Evolutionary conservation across 805 yeast genomes (phyloP).

Genomic region (Candida ponderosae): DNA sequence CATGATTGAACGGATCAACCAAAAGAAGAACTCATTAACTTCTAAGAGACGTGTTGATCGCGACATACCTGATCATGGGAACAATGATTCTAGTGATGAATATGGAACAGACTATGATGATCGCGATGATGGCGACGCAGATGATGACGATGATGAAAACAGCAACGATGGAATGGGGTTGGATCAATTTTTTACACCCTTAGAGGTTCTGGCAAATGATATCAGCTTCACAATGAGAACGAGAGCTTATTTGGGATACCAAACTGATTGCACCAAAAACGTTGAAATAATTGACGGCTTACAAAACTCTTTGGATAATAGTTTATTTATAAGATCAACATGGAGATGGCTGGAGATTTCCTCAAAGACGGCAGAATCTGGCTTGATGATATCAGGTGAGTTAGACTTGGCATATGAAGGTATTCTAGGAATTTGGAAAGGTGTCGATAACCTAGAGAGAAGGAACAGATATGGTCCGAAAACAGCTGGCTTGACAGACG

Average conservation of each 20-base stretch:
- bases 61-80: slow-evolving; percentile 9
- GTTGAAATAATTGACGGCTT: slow-evolving; percentile 48
- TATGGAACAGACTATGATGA: slow-evolving; percentile 1
- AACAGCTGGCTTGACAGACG: slow-evolving; percentile 24
- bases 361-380: slow-evolving; percentile 51
- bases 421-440: slow-evolving; percentile 85
- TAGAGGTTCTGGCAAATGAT: slow-evolving; percentile 56
- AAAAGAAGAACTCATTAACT: not conserved
- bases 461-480: slow-evolving; percentile 37
- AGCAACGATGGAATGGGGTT: slow-evolving; percentile 11
- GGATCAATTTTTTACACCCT: slow-evolving; percentile 22
- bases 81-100: slow-evolving; percentile 3
- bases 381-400: slow-evolving; percentile 59
- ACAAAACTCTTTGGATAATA: slow-evolving; percentile 40
- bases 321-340: slow-evolving; percentile 58
- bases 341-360: slow-evolving; percentile 91
- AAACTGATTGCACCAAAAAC: slow-evolving; percentile 58
- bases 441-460: slow-evolving; percentile 42
- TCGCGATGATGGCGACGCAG: slow-evolving; percentile 12
- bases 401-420: slow-evolving; percentile 85
- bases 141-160: slow-evolving; percentile 14
- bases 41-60: slow-evolving; percentile 13
- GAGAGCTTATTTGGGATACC: slow-evolving; percentile 70
- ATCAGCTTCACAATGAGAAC: slow-evolving; percentile 64
- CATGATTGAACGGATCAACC: not conserved